phyloP scores from a whole-genome alignment of 495 filamentous ascomycete genomes.

The Pseudoneurospora amorphoporcata region DNA sequence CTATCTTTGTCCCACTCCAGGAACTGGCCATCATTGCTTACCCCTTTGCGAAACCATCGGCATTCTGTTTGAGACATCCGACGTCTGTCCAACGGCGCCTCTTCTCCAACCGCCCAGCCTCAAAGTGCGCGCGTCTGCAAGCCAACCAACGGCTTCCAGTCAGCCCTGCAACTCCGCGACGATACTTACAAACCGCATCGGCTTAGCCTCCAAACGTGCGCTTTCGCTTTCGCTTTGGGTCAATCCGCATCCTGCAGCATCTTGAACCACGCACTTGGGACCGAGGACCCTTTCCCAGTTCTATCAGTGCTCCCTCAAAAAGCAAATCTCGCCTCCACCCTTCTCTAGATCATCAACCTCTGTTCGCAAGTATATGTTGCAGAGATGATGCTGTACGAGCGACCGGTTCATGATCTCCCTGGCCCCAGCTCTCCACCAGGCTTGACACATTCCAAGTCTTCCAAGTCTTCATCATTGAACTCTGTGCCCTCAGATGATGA shows the following conservation, averaged over 20 bases:
- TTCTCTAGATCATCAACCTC: neutral
- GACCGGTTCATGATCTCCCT: constrained; percentile 34
- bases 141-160: neutral
- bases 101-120: neutral
- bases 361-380: constrained; percentile 6
- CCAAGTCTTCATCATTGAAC: constrained; percentile 80
- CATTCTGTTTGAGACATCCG: neutral
- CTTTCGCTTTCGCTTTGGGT: neutral
- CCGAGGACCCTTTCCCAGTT: neutral
- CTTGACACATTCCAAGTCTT: constrained; percentile 76
- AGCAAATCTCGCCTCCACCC: neutral
- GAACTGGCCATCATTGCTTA: neutral
- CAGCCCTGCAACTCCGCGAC: neutral
- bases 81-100: neutral
- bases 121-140: neutral
- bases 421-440: constrained; percentile 74
- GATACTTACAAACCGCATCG: neutral
- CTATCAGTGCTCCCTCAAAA: neutral
- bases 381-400: constrained; percentile 48
- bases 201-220: neutral
- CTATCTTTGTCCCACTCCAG: neutral
- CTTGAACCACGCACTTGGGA: neutral
- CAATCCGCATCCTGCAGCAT: neutral
- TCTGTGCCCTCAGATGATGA: constrained; percentile 63
- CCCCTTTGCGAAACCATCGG: neutral